These are phyloP conservation scores for Acacia pycnantha DNA, from an alignment of 331 rosid species.

Conservation along the genomic window DNA sequence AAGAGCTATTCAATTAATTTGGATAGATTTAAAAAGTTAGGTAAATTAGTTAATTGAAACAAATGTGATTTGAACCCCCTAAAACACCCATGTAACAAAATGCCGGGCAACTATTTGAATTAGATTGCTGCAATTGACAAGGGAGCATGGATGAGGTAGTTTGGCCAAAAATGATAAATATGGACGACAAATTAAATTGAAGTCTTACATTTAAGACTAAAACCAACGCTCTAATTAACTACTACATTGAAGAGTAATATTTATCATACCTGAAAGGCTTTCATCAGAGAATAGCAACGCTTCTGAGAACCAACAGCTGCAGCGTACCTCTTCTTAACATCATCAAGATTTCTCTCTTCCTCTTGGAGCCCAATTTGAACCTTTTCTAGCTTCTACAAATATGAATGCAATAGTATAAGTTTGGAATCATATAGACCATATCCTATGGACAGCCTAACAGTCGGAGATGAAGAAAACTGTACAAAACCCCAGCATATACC, in stretches of 20 bases:
- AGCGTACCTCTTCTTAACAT: constrained; percentile 57
- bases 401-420: constrained; percentile 27
- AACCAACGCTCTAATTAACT: too few relatives aligned
- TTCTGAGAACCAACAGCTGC: constrained; percentile 64
- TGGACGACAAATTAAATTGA: too few relatives aligned
- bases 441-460: background rate
- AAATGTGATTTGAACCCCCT: too few relatives aligned
- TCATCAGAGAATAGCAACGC: constrained; percentile 64
- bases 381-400: constrained; percentile 68
- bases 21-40: too few relatives aligned
- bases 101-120: too few relatives aligned
- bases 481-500: background rate
- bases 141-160: too few relatives aligned
- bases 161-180: too few relatives aligned
- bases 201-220: too few relatives aligned
- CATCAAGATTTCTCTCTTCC: constrained; percentile 57
- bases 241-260: background rate
- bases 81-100: too few relatives aligned
- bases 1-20: too few relatives aligned
- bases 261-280: constrained; percentile 73
- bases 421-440: constrained; percentile 19
- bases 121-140: too few relatives aligned
- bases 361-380: constrained; percentile 60
- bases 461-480: background rate
- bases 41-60: too few relatives aligned